Conservation (phyloP, 2,329 filamentous ascomycete genomes). For the Monilinia laxa region DNA sequence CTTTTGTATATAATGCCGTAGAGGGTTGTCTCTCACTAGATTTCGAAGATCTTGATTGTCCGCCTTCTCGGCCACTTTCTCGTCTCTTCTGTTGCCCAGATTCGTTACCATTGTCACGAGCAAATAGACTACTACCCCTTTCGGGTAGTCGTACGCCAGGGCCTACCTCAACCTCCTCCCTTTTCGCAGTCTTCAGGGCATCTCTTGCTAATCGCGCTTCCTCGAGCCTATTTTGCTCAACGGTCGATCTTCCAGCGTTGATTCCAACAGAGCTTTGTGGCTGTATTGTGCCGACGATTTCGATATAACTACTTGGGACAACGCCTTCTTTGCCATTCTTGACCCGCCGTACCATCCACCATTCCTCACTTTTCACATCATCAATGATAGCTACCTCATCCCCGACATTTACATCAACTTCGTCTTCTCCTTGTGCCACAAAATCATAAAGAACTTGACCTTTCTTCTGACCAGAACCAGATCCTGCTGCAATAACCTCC, state of each 20-base stretch:
- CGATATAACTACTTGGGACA: constrained; percentile 93
- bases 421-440: constrained; percentile 92
- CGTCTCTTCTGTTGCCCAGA: constrained; percentile 69
- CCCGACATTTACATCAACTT: constrained; percentile 85
- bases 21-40: constrained; percentile 60
- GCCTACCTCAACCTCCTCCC: constrained; percentile 72
- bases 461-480: constrained; percentile 70
- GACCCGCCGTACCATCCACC: constrained; percentile 91
- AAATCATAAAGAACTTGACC: constrained; percentile 92
- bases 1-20: neutral
- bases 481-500: constrained; percentile 81
- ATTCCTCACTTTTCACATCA: constrained; percentile 90
- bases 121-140: constrained; percentile 75
- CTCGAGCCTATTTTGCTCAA: constrained; percentile 76
- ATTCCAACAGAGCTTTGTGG: constrained; percentile 53
- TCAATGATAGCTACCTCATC: constrained; percentile 92
- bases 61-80: constrained; percentile 63
- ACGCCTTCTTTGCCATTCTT: constrained; percentile 95
- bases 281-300: constrained; percentile 70
- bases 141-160: constrained; percentile 72
- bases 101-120: constrained; percentile 65
- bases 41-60: constrained; percentile 58
- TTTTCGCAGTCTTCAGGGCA: constrained; percentile 61
- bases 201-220: constrained; percentile 83
- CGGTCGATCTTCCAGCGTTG: constrained; percentile 62